Base-by-base conservation (phyloP, 139 green algal species). In the Asterochloris sp. region DNA sequence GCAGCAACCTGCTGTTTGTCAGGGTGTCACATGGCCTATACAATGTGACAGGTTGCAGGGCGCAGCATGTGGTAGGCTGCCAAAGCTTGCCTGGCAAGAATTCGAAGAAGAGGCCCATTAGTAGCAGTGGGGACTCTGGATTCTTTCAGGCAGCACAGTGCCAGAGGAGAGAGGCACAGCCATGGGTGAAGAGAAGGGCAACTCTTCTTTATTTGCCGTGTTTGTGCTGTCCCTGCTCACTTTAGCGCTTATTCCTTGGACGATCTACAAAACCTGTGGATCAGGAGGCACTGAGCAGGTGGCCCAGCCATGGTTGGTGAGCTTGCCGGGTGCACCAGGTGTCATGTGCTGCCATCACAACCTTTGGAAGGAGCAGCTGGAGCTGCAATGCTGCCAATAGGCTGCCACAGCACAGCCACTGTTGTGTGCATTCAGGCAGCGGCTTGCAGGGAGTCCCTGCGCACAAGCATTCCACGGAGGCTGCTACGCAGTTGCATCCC, bases 221-320 rank as follows among this genome's bases (percentile, higher is more conserved):
- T 97, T 97, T 62, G 38, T 92, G 10, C 79, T 97, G 63, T 91
- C 85, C 47, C 89, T 97, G 19, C 91, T 90, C 28, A 92, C 89
- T 0, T 66, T 97, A 10, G 80, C 95, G 26, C 74, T 97, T 12
- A 89, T 97, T 26, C 92, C 92, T 0, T 94, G 89, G 76, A 96
- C 92, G 11, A 86, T 96, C n/a, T 94, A 91, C 84, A 78, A 83
- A 63, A 62, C 94, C 2, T 94, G 81, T 23, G 83, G 76, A 17
- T 69, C 74, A 14, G 82, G 80, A 13, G 87, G 91, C 10, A 76
- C 87, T 47, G 85, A 88, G 10, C 84, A 92, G 64, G 88, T 89
- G 11, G 78, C 85, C 21, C 77, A 82, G 79, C 82, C 80, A 61
- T 83, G 83, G 83, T 62, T 78, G 61, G 60, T 66, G 78, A 12